These are phyloP conservation scores for Umbilicaria muhlenbergii DNA, from an alignment of 495 filamentous ascomycete genomes.

Conservation along the genomic window DNA sequence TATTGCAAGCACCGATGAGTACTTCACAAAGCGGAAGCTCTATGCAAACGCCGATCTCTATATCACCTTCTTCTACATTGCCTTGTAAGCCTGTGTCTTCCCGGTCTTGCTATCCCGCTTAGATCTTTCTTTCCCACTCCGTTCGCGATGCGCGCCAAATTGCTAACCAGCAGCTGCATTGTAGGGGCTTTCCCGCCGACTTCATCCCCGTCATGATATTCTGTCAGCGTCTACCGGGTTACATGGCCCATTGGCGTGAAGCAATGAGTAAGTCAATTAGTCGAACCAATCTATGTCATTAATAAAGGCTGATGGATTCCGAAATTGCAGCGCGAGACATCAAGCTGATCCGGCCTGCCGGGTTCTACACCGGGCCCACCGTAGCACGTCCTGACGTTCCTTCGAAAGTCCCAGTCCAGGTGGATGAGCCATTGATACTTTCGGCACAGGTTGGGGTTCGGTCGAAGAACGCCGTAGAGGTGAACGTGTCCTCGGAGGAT, in stretches of 20 bases:
- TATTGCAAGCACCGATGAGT: constrained; percentile 27
- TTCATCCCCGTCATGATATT: constrained; percentile 22
- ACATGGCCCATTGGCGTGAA: constrained; percentile 30
- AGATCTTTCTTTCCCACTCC: neutral
- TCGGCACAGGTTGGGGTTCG: too few species aligned
- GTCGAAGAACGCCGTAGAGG: too few species aligned
- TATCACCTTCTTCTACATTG: constrained; percentile 31
- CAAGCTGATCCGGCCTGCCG: too few species aligned
- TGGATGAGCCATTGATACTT: too few species aligned
- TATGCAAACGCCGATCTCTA: constrained; percentile 40
- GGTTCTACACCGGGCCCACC: too few species aligned
- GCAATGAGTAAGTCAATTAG: constrained; percentile 16
- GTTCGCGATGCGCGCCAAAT: neutral
- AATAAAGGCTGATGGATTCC: too few species aligned
- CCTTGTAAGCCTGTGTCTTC: constrained; percentile 18
- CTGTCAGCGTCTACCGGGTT: constrained; percentile 19
- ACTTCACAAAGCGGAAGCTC: constrained; percentile 31
- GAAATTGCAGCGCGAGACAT: too few species aligned
- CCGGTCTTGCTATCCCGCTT: too few species aligned
- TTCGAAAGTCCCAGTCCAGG: too few species aligned
- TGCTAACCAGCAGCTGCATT: neutral
- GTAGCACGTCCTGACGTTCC: too few species aligned
- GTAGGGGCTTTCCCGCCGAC: constrained; percentile 20
- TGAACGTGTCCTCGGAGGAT: too few species aligned
- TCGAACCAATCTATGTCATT: too few species aligned